These are phyloP conservation scores for Malania oleifera DNA, from an alignment of 164 flowering plant genomes.

Conservation along the genomic window DNA sequence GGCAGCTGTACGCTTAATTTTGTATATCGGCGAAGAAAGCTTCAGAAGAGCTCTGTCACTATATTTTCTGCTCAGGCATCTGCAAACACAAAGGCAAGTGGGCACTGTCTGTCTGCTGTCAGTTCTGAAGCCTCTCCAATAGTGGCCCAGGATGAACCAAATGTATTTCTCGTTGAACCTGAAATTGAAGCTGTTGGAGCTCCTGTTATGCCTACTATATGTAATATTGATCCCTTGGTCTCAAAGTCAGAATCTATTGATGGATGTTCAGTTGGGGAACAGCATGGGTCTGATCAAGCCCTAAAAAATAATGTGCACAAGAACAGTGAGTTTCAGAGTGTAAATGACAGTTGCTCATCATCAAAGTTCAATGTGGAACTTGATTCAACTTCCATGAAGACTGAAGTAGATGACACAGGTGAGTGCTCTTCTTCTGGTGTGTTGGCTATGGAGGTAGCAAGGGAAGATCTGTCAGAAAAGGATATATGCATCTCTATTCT, in stretches of 20 bases:
- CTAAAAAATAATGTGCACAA: slow-evolving; percentile 14
- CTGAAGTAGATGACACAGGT: slow-evolving; percentile 43
- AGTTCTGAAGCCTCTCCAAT: slow-evolving; percentile 30
- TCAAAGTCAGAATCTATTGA: slow-evolving; percentile 16
- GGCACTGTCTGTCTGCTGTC: slow-evolving; percentile 23
- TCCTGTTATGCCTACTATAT: slow-evolving; percentile 15
- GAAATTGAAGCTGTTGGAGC: slow-evolving; percentile 17
- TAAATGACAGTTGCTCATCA: slow-evolving; percentile 69
- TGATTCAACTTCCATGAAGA: slow-evolving; percentile 34
- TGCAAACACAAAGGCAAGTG: slow-evolving; percentile 25
- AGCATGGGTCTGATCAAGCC: slow-evolving; percentile 20
- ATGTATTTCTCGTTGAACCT: slow-evolving; percentile 14
- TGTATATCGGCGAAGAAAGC: slow-evolving; percentile 57
- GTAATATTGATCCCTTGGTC: slow-evolving; percentile 12
- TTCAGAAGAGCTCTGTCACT: slow-evolving; percentile 20
- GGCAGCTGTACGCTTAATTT: slow-evolving; percentile 30
- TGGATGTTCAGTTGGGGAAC: slow-evolving; percentile 21
- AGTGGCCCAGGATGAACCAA: slow-evolving; percentile 13
- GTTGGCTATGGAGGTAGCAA: slow-evolving; percentile 18
- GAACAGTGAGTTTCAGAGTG: slow-evolving; percentile 26
- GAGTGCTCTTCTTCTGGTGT: slow-evolving; percentile 77
- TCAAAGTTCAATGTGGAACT: slow-evolving; percentile 54
- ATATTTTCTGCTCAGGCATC: slow-evolving; percentile 13
- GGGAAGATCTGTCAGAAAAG: slow-evolving; percentile 35
- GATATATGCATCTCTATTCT: slow-evolving; percentile 50